Base-by-base conservation (phyloP, 257 asterid species). In the Nicotiana noctiflora region DNA sequence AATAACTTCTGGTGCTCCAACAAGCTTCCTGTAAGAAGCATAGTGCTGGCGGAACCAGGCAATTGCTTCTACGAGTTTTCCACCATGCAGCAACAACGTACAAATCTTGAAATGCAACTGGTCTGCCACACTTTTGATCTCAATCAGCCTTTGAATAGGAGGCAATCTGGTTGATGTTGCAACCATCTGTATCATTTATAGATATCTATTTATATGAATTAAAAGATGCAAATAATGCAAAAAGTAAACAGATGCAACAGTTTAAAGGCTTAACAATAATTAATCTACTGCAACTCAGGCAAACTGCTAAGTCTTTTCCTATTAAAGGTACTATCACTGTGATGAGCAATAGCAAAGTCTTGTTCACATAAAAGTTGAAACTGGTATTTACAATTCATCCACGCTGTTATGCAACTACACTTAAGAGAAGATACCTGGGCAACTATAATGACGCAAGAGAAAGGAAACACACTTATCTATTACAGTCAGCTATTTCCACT, bases 151-250 rank as follows among this genome's bases (percentile, higher is more conserved):
- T 82, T 92, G 98, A 84, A 92, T 86, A 7, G 98, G 97, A 44
- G 99, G 98, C 91, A 91, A 89, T 86, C 97, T 91, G 81, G 97
- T 94, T 63, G 99, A 94, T 11, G 89, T 79, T 84, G 97, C 98
- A 81, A 94, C 94, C 94, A 94, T 91, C 99, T 94, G 89, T 29
- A 85, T 27, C 68, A 1, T 80, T 83, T 25, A 76, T 76, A 61
- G 62, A 55, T 17, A 51, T 46, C 21, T 64, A 49, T 49, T 64
- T 23, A 78, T 55, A 78, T 11, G 34, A 46, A 60, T 61, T 53
- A 63, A 53, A 63, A 64, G 62, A 55, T 18, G 53, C 76, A 79
- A 29, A 63, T 44, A 55, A 62, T 49, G 81, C 80, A 72, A 67
- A 40, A 40, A 40, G 49, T 8, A 40, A 68, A 66, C 31, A 72